Evolutionary conservation across 1,284 basidiomycete genomes (phyloP).

Genomic region (Puccinia horiana): DNA sequence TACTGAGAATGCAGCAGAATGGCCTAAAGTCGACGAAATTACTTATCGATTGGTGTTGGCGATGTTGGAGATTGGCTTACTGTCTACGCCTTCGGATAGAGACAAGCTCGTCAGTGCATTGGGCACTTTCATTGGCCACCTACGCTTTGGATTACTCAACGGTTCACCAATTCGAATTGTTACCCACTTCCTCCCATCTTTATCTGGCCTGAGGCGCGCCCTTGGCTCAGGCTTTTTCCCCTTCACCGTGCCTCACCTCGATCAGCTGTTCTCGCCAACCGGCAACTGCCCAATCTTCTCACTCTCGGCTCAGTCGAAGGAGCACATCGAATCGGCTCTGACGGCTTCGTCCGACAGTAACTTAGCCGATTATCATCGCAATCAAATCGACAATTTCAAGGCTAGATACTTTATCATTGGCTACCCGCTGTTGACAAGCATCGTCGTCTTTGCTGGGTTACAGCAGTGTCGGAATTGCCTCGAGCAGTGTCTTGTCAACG

Average conservation of each 20-base stretch:
- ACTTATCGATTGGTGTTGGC: slow-evolving; percentile 40
- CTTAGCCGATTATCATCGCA: slow-evolving; percentile 26
- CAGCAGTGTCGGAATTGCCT: slow-evolving; percentile 38
- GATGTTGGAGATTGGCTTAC: slow-evolving; percentile 28
- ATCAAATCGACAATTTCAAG: slow-evolving; percentile 41
- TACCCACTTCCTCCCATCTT: slow-evolving; percentile 43
- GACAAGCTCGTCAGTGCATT: slow-evolving; percentile 28
- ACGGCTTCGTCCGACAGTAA: slow-evolving; percentile 12
- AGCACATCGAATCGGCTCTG: slow-evolving; percentile 18
- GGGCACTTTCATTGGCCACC: slow-evolving; percentile 12
- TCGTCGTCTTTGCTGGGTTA: slow-evolving; percentile 33
- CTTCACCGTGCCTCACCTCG: slow-evolving; percentile 30
- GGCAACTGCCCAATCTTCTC: slow-evolving; percentile 20
- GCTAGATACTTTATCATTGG: slow-evolving; percentile 41
- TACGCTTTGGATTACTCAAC: slow-evolving; percentile 17
- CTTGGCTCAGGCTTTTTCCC: slow-evolving; percentile 34
- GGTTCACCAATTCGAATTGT: slow-evolving; percentile 26
- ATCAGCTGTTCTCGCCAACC: slow-evolving; percentile 29
- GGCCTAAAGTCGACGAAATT: slow-evolving; percentile 44
- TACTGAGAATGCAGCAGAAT: slow-evolving; percentile 40
- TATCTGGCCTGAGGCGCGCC: slow-evolving; percentile 42
- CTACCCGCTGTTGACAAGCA: slow-evolving; percentile 20
- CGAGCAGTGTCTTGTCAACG: slow-evolving; percentile 35
- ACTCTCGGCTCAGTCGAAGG: slow-evolving; percentile 2
- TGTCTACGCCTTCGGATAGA: slow-evolving; percentile 2